Evolutionary conservation across 2,329 filamentous ascomycete genomes (phyloP).

Genomic region (Aspergillus brunneoviolaceus): DNA sequence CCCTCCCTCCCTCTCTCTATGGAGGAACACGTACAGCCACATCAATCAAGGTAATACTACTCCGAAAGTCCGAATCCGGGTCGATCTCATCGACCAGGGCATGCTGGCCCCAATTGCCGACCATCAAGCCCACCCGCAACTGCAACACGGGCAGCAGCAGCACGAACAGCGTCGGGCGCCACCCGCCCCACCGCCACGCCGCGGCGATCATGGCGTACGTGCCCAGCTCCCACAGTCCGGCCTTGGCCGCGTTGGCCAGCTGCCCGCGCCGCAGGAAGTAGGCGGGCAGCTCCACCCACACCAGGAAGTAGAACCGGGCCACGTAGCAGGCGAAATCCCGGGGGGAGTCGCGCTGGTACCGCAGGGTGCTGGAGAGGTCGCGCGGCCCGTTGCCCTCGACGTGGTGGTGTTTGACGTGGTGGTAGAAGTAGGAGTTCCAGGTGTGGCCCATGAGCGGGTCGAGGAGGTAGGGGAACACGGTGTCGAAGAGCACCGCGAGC

Average conservation of each 20-base stretch:
- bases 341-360: conserved; percentile 70
- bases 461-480: conserved; percentile 68
- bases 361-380: conserved; percentile 72
- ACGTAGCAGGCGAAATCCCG: conserved; percentile 70
- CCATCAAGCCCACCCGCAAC: conserved; percentile 71
- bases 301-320: conserved; percentile 68
- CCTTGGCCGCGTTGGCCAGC: conserved; percentile 53
- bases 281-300: conserved; percentile 72
- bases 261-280: conserved; percentile 71
- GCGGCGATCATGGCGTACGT: conserved; percentile 56
- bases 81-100: conserved; percentile 74
- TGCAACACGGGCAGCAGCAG: conserved; percentile 65
- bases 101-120: conserved; percentile 83
- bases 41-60: conserved; percentile 76
- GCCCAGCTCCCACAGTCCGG: conserved; percentile 61
- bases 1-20: too few relatives aligned
- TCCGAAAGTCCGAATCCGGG: conserved; percentile 74
- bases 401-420: conserved; percentile 84
- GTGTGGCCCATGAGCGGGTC: conserved; percentile 80
- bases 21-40: conserved; percentile 61
- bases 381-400: conserved; percentile 77
- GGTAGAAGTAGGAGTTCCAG: conserved; percentile 82
- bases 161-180: conserved; percentile 61
- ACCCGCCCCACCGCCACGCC: conserved; percentile 52
- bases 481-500: conserved; percentile 58